Percentiles rank a stretch among this genome's conserved stretches.
Evolutionary conservation across 371 early-diverging fungal genomes (phyloP).

Genomic region (Haplosporangium sp.): DNA sequence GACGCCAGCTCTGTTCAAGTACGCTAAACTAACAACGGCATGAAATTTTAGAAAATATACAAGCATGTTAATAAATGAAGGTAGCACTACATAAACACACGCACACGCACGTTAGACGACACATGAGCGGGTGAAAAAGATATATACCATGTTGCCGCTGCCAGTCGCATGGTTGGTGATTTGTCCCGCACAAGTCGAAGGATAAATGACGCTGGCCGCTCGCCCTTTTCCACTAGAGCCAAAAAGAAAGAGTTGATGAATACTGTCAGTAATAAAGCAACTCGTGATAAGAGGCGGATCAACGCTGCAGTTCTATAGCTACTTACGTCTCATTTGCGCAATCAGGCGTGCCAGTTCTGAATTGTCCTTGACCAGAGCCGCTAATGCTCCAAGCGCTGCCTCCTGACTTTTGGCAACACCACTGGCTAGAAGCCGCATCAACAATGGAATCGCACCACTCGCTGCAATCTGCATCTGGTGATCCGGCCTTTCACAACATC

Average conservation of each 20-base stretch:
- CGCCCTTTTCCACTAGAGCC: constrained; percentile 42
- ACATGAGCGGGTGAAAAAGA: too few species aligned
- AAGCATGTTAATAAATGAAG: neutral
- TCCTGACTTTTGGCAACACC: constrained; percentile 75
- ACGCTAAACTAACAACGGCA: constrained; percentile 66
- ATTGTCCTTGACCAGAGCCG: constrained; percentile 75
- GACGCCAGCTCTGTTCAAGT: constrained; percentile 72
- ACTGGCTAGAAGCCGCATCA: constrained; percentile 70
- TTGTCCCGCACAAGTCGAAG: constrained; percentile 72
- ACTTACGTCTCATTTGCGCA: constrained; percentile 62
- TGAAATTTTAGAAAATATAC: neutral
- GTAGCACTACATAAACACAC: neutral
- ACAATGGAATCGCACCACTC: constrained; percentile 69
- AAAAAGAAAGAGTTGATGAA: neutral
- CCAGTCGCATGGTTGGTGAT: constrained; percentile 73
- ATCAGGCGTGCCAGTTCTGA: constrained; percentile 62
- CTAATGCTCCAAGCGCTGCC: constrained; percentile 83
- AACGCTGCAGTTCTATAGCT: neutral
- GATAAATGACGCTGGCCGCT: constrained; percentile 61
- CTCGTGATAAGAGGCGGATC: too few species aligned
- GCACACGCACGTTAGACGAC: too few species aligned
- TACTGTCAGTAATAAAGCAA: neutral
- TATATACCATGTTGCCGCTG: constrained; percentile 78
- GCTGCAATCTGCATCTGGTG: constrained; percentile 71
- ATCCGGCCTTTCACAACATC: constrained; percentile 69